These are phyloP conservation scores for Elsinoe ampelina DNA, from an alignment of 2,329 filamentous ascomycete genomes.

Conservation along the genomic window DNA sequence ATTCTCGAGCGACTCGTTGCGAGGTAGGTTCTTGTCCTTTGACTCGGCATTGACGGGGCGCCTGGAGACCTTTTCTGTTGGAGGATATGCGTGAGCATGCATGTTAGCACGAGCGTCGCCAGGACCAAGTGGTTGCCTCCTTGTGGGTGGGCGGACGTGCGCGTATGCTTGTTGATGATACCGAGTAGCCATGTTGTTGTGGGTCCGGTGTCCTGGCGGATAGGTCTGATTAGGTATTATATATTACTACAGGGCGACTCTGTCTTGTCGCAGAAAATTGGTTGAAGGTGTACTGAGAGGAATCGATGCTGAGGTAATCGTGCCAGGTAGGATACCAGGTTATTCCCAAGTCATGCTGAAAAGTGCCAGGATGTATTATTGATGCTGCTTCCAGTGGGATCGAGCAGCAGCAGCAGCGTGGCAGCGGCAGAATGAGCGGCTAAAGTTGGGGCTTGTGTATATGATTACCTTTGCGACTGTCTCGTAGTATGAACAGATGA, in stretches of 20 bases:
- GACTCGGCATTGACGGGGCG: conserved; percentile 15
- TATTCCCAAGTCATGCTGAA: conserved; percentile 7
- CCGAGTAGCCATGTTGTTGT: conserved; percentile 10
- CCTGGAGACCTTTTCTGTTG: conserved; percentile 18
- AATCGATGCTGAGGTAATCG: conserved; percentile 2
- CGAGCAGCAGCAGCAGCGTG: neutral
- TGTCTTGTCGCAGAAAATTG: neutral
- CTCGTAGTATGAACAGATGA: conserved; percentile 3
- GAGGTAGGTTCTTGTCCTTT: conserved; percentile 24
- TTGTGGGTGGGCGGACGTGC: conserved; percentile 14
- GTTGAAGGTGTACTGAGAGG: neutral
- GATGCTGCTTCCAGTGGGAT: neutral
- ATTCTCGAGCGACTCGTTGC: conserved; percentile 39
- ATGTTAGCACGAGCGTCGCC: conserved; percentile 18
- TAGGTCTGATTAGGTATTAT: conserved; percentile 11
- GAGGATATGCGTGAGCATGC: conserved; percentile 10
- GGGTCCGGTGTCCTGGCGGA: neutral
- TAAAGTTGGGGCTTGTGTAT: conserved; percentile 4
- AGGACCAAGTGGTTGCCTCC: conserved; percentile 17
- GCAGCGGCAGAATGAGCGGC: neutral
- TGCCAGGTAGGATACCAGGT: neutral
- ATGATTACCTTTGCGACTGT: conserved; percentile 10
- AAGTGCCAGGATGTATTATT: neutral
- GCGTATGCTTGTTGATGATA: conserved; percentile 13
- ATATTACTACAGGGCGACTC: conserved; percentile 5